Base-by-base conservation (phyloP, 768 basidiomycete species). In the Coprinellus micaceus region DNA sequence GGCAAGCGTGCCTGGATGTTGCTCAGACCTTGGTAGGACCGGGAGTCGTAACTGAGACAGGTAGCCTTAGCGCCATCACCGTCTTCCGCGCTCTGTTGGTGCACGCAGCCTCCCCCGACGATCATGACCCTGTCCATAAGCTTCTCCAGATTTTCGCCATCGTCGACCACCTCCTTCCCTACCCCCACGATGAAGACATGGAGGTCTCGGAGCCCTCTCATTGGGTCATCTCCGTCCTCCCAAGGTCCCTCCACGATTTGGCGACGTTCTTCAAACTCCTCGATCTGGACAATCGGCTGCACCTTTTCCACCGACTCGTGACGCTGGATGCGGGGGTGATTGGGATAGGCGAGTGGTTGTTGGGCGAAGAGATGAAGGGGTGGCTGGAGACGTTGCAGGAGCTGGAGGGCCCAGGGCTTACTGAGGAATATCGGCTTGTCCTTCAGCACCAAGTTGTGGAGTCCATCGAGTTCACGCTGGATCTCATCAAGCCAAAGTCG, bases 301-400 rank as follows among this genome's bases (percentile, higher is more conserved):
- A 76, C 37, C 65, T 91, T 24, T 64, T 90, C 25, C 70, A 77
- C 46, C 77, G 82, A 4, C 74, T 91, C 2, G 72, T 80, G 21
- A 71, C 67, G 17, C 67, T 91, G 13, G 90, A 92, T 59, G 67
- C 74, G 4, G 83, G 81, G 2, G 66, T 74, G 24, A 68, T 80
- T 21, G 84, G 83, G 2, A 69, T 88, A 2, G 85, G 82, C 17
- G 85, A 88, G 57, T 92, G 88, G 88, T 62, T 91, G 24, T 61
- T 92, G 9, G 63, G 70, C n/a, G 82, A 86, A 59, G 86, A 88
- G 58, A 62, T 87, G 56, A 82, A 81, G 64, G 69, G 75, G n/a
- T 69, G 87, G 44, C 68, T 69, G 6, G 67, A 66, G 12, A 64
- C 69, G 21, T 68, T 83, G 21, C 71, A 73, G 49, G 58, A 61